phyloP scores from a whole-genome alignment of 345 rosid genomes.

The Moringa oleifera region DNA sequence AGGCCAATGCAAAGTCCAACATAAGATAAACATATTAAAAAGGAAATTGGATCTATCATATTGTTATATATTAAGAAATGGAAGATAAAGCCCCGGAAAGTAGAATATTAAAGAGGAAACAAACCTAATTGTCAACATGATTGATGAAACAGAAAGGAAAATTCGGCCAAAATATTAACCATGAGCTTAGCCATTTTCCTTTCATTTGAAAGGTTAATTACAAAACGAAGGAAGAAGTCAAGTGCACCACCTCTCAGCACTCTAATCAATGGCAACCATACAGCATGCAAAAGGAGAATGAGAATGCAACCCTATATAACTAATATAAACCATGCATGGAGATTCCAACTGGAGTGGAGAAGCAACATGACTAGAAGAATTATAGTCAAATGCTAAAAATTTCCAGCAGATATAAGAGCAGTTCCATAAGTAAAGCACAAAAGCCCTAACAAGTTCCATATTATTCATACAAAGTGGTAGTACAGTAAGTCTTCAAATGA shows the following conservation, averaged over 20 bases:
- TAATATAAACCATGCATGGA: background rate
- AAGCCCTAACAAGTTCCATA: background rate
- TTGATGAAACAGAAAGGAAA: background rate
- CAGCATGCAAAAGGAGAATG: background rate
- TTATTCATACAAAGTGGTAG: no score
- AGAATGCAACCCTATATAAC: background rate
- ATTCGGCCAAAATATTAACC: no score
- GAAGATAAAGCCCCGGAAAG: background rate
- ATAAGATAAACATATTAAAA: constrained; percentile 4
- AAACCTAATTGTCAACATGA: background rate
- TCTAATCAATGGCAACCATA: no score
- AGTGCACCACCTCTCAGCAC: no score
- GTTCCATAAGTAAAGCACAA: no score
- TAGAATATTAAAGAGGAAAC: no score
- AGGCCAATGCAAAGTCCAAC: constrained; percentile 7
- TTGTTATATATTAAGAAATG: background rate
- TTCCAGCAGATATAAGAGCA: background rate
- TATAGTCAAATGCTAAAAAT: background rate
- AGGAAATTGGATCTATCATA: no score
- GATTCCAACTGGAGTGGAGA: background rate
- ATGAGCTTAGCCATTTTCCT: background rate
- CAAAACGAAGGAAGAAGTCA: no score
- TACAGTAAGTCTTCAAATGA: background rate
- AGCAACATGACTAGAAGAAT: no score
- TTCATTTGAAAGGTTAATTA: background rate